Evolutionary conservation across 768 basidiomycete genomes (phyloP).

Genomic region (Xanthoconium purpureum): DNA sequence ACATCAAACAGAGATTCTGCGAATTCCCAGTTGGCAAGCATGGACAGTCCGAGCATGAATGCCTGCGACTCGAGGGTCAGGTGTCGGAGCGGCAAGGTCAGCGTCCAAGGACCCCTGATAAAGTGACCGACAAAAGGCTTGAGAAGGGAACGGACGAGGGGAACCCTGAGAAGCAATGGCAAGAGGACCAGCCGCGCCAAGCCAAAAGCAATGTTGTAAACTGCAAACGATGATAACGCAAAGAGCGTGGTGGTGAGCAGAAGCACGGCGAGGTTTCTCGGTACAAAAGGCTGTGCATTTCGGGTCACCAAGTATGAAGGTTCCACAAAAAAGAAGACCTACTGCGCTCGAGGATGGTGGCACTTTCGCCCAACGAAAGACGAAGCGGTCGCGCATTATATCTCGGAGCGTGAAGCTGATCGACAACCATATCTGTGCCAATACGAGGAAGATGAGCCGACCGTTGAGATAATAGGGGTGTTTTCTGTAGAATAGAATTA

Average conservation of each 20-base stretch:
- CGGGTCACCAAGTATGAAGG: neutral
- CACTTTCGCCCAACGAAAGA: slow-evolving; percentile 40
- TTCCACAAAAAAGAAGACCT: neutral
- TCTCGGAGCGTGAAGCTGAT: slow-evolving; percentile 51
- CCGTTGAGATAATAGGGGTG: slow-evolving; percentile 75
- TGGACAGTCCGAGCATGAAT: slow-evolving; percentile 51
- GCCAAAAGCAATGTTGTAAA: slow-evolving; percentile 46
- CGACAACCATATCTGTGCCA: slow-evolving; percentile 50
- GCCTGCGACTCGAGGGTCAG: slow-evolving; percentile 44
- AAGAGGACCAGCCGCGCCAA: slow-evolving; percentile 43
- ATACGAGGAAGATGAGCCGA: slow-evolving; percentile 55
- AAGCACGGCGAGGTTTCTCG: slow-evolving; percentile 17
- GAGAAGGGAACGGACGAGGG: slow-evolving; percentile 48
- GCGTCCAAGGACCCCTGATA: slow-evolving; percentile 51
- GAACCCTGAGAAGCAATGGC: slow-evolving; percentile 54
- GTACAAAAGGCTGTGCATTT: slow-evolving; percentile 18
- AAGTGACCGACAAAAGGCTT: slow-evolving; percentile 66
- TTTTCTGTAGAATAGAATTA: slow-evolving; percentile 44
- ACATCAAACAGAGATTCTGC: slow-evolving; percentile 58
- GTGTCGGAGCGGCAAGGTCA: slow-evolving; percentile 48
- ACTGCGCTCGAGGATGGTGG: slow-evolving; percentile 17
- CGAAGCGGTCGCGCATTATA: slow-evolving; percentile 61
- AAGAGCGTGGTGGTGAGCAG: slow-evolving; percentile 42
- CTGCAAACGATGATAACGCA: slow-evolving; percentile 35
- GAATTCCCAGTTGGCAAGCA: slow-evolving; percentile 60